Base-by-base conservation (phyloP, 2,329 filamentous ascomycete genomes). In the Paraconiothyrium brasiliense region DNA sequence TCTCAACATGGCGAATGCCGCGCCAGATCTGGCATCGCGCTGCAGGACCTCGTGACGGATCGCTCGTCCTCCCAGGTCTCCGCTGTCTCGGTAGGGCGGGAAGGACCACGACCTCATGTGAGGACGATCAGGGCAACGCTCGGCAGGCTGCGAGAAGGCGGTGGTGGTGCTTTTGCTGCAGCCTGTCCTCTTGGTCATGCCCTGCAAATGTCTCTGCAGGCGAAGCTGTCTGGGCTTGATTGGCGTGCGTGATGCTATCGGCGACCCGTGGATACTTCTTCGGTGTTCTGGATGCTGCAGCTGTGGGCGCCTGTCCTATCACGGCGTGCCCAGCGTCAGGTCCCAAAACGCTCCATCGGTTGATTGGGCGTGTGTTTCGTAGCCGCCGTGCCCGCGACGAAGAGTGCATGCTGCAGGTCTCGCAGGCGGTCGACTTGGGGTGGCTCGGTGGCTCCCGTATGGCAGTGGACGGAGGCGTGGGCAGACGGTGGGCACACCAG, bases 351-450 rank as follows among this genome's bases (percentile, higher is more conserved):
- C 14, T 41, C 14, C 39, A n/a, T 41, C 16, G 34, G 39, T 20
- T 68, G 68, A 74, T 76, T 76, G 73, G 73, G 51, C 61, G 9
- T 56, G 61, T 73, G 73, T 76, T 75, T 74, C 20, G 59, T 71
- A 75, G 65, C 65, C 73, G 71, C 73, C 62, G 65, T 57, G 61
- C 58, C 52, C 62, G 62, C 64, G 57, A 60, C 37, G 57, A 54
- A 56, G 47, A 44, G 43, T 59, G 62, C 52, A 58, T 43, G n/a
- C 44, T 57, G 62, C 60, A 62, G 35, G 50, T 48, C 35, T 56
- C 37, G 59, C 64, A 64, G 51, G 66, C 66, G 64, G 66, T 63
- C 70, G 68, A 72, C 70, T 41, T 71, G 65, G 65, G 63, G 66
- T 50, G 54, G 47, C 57, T 30, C 24, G 56, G 65, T 65, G 67